Conservation (phyloP, 192 early-diverging fungal species). For the Backusella psychrophila region DNA sequence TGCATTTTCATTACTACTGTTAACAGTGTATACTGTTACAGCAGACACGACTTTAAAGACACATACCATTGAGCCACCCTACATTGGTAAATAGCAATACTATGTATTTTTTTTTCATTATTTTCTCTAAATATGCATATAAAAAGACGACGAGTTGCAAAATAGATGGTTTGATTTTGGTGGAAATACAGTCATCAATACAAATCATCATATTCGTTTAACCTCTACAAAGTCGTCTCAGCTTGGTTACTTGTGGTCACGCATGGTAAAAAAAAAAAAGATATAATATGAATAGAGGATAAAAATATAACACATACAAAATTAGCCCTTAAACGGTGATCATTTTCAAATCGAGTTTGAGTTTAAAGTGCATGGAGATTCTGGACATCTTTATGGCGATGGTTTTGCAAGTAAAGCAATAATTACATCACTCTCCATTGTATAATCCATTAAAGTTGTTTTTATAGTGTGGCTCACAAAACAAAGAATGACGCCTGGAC, state of each 20-base stretch:
- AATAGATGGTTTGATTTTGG: slow-evolving; percentile 95
- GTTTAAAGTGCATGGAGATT: slow-evolving; percentile 79
- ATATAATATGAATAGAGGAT: neutral
- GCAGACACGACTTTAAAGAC: neutral
- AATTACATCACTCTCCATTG: no score
- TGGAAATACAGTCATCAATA: slow-evolving; percentile 86
- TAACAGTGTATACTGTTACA: neutral
- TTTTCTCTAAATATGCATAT: neutral
- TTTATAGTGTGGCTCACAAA: slow-evolving; percentile 77
- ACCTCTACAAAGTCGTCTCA: slow-evolving; percentile 80
- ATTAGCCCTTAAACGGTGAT: slow-evolving; percentile 56
- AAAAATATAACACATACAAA: slow-evolving; percentile 13
- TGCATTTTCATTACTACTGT: neutral
- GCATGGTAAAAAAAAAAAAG: slow-evolving; percentile 39
- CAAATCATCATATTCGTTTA: slow-evolving; percentile 82
- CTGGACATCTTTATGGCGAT: slow-evolving; percentile 82
- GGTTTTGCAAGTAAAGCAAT: slow-evolving; percentile 74
- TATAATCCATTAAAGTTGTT: no score
- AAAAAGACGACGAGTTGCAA: slow-evolving; percentile 65
- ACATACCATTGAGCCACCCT: slow-evolving; percentile 4
- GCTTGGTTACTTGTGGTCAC: slow-evolving; percentile 79
- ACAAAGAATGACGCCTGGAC: slow-evolving; percentile 68
- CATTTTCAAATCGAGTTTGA: slow-evolving; percentile 91
- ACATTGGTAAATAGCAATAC: neutral
- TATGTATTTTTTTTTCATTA: neutral